Evolutionary conservation across 805 yeast genomes (phyloP).

Genomic region (Clavispora phyllophila): DNA sequence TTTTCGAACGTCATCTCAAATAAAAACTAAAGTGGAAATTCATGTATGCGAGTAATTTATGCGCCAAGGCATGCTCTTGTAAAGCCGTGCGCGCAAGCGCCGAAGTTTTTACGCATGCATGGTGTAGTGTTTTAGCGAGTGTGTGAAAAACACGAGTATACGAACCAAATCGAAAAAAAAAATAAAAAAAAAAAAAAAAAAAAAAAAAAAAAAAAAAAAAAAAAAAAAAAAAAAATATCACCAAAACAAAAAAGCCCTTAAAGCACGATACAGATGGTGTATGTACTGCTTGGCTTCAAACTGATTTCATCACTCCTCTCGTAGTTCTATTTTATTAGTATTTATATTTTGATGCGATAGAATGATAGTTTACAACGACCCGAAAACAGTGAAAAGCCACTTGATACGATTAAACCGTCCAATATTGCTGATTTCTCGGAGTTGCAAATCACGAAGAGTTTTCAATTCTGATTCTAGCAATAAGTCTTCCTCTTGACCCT

Average conservation of each 20-base stretch:
- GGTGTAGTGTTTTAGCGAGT: too few relatives aligned
- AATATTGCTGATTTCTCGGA: constrained; percentile 49
- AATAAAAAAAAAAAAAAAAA: too few relatives aligned
- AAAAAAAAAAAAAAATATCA: too few relatives aligned
- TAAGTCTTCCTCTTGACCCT: constrained; percentile 71
- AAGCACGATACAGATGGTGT: too few relatives aligned
- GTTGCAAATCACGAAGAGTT: constrained; percentile 59
- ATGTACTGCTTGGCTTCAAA: too few relatives aligned
- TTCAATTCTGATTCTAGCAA: constrained; percentile 70
- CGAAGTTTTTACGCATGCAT: background rate
- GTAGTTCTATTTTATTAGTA: background rate
- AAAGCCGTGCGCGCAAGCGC: background rate
- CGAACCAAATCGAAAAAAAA: background rate
- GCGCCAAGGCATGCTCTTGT: too few relatives aligned
- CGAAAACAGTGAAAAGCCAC: constrained; percentile 51
- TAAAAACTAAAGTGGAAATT: too few relatives aligned
- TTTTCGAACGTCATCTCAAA: too few relatives aligned
- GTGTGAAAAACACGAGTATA: background rate
- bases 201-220: too few relatives aligned
- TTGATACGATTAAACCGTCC: constrained; percentile 54
- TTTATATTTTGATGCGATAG: background rate
- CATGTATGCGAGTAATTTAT: too few relatives aligned
- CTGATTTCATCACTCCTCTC: background rate
- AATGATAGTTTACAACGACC: constrained; percentile 1
- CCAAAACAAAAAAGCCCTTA: too few relatives aligned